Percentiles rank a stretch among this genome's conserved stretches.
Evolutionary conservation across 75 land plant species (phyloP).

Genomic region (Cunninghamia lanceolata): DNA sequence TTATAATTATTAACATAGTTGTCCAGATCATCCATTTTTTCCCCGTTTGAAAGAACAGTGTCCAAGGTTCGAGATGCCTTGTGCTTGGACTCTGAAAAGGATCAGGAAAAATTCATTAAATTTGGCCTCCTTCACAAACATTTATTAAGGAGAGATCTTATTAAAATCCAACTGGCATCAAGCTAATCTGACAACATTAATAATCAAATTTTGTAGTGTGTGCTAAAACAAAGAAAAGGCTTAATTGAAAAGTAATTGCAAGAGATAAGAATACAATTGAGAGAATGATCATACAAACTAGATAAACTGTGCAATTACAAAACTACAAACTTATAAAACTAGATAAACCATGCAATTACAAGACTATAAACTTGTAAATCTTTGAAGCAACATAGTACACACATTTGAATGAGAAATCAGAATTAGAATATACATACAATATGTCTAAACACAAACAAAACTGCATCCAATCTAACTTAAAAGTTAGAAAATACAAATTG

Average conservation of each 20-base stretch:
- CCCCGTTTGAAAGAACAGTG: conserved; percentile 14
- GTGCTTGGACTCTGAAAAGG: conserved; percentile 29
- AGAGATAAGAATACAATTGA: not conserved
- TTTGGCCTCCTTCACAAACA: not conserved
- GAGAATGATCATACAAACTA: not conserved
- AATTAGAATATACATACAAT: not conserved
- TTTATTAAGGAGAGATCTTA: not conserved
- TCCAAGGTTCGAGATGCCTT: conserved; percentile 21
- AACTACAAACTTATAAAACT: not conserved
- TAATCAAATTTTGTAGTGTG: not conserved
- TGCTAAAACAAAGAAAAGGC: not conserved
- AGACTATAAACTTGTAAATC: not conserved
- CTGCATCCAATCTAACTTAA: not conserved
- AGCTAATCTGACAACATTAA: too few relatives aligned
- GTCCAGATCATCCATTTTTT: conserved; percentile 20
- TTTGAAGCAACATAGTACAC: not conserved
- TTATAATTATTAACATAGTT: conserved; percentile 10
- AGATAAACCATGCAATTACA: not conserved
- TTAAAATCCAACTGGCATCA: not conserved
- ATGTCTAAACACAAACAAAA: not conserved
- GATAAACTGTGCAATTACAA: not conserved
- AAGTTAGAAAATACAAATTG: not conserved
- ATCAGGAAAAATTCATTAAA: not conserved
- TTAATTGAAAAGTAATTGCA: not conserved
- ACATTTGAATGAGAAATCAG: not conserved